Conservation (phyloP, 176 grass and related monocot genomes). For the Themeda triandra region DNA sequence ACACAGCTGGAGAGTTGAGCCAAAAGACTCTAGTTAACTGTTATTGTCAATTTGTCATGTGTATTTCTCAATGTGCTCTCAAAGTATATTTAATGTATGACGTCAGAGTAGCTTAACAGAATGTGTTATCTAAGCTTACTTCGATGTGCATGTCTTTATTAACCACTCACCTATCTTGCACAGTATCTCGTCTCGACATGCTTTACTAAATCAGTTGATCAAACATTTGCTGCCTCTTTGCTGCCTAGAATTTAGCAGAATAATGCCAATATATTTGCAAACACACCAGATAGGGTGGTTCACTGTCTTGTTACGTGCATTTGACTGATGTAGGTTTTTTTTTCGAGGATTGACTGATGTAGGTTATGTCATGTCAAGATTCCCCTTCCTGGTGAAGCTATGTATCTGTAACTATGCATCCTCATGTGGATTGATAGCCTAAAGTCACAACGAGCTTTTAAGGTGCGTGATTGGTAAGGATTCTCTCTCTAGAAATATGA, state of each 20-base stretch:
- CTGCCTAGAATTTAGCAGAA: not conserved
- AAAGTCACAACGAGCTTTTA: too few relatives aligned
- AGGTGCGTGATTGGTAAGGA: too few relatives aligned
- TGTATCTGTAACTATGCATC: not conserved
- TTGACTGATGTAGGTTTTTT: not conserved
- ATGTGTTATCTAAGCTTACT: not conserved
- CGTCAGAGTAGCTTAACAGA: not conserved
- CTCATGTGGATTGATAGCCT: not conserved
- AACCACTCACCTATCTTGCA: not conserved
- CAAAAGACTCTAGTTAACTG: too few relatives aligned
- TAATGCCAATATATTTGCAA: not conserved
- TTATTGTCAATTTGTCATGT: not conserved
- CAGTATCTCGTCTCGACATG: not conserved
- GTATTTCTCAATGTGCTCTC: not conserved
- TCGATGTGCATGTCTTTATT: not conserved
- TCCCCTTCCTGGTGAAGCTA: not conserved
- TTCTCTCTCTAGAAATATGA: not conserved
- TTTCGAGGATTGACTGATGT: not conserved
- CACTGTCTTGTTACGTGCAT: not conserved
- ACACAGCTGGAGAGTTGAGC: not conserved
- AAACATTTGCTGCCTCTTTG: not conserved
- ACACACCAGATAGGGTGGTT: not conserved
- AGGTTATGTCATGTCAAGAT: not conserved
- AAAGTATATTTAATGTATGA: not conserved
- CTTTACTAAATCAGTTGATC: not conserved